Percentiles rank a stretch among this genome's conserved stretches.
These are phyloP conservation scores for Clarireedia homoeocarpa DNA, from an alignment of 2,329 filamentous ascomycete species.

Conservation along the genomic window DNA sequence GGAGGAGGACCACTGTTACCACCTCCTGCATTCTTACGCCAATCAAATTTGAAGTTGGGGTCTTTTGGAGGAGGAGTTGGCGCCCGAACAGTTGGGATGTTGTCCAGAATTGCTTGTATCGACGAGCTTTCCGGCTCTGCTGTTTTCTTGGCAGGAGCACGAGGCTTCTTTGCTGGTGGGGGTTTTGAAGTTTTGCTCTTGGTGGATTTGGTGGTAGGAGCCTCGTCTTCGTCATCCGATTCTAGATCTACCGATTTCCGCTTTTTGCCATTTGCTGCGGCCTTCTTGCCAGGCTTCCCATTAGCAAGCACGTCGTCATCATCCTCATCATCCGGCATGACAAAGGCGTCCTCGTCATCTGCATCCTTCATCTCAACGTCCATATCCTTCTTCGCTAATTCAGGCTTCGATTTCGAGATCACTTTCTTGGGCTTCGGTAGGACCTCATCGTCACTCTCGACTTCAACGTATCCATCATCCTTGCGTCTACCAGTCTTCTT, in stretches of 20 bases:
- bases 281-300: slow-evolving; percentile 22
- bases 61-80: slow-evolving; percentile 75
- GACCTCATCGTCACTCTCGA: slow-evolving; percentile 61
- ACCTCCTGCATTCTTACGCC: slow-evolving; percentile 52
- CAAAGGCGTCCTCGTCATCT: slow-evolving; percentile 25
- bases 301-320: slow-evolving; percentile 37
- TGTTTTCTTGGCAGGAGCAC: slow-evolving; percentile 46
- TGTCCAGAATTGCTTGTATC: slow-evolving; percentile 79
- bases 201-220: slow-evolving; percentile 49
- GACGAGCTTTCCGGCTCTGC: slow-evolving; percentile 59
- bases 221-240: slow-evolving; percentile 47
- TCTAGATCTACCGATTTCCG: slow-evolving; percentile 49
- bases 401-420: slow-evolving; percentile 29
- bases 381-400: slow-evolving; percentile 33
- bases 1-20: slow-evolving; percentile 57
- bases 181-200: slow-evolving; percentile 27
- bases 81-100: slow-evolving; percentile 72
- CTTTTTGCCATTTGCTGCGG: slow-evolving; percentile 39
- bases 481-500: slow-evolving; percentile 58
- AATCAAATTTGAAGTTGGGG: slow-evolving; percentile 72
- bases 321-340: slow-evolving; percentile 33
- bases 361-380: slow-evolving; percentile 38
- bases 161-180: slow-evolving; percentile 28
- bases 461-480: slow-evolving; percentile 66
- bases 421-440: slow-evolving; percentile 49